These are phyloP conservation scores for Cyphellophora attinorum DNA, from an alignment of 2,329 filamentous ascomycete genomes.

Conservation along the genomic window DNA sequence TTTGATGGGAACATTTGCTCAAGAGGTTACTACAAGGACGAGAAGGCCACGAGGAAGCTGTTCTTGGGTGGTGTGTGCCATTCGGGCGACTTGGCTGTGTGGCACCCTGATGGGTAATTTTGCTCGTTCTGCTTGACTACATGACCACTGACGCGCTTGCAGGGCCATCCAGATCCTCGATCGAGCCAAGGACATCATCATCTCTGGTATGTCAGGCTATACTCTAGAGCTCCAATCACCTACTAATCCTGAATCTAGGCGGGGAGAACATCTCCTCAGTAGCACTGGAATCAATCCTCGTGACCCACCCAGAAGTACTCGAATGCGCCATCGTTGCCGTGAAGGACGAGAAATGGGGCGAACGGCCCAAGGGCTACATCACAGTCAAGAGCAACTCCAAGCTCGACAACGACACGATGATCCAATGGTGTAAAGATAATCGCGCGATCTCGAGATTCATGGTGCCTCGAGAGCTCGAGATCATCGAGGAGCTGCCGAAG, in stretches of 20 bases:
- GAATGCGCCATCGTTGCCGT: slow-evolving; percentile 88
- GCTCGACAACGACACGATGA: slow-evolving; percentile 58
- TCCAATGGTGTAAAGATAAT: slow-evolving; percentile 75
- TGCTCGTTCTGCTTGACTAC: no score
- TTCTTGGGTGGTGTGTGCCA: slow-evolving; percentile 81
- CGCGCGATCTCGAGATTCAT: slow-evolving; percentile 84
- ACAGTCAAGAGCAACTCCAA: slow-evolving; percentile 63
- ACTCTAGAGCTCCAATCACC: no score
- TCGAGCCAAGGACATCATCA: slow-evolving; percentile 95
- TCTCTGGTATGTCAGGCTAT: slow-evolving; percentile 55
- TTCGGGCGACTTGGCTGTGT: slow-evolving; percentile 85
- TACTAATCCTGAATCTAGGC: slow-evolving; percentile 45
- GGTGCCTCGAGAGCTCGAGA: slow-evolving; percentile 63
- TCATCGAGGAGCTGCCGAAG: slow-evolving; percentile 85
- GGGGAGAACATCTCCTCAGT: slow-evolving; percentile 96
- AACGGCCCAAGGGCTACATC: slow-evolving; percentile 88
- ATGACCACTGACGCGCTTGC: no score
- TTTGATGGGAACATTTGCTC: slow-evolving; percentile 88
- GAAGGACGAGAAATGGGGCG: slow-evolving; percentile 83
- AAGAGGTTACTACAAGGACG: slow-evolving; percentile 85
- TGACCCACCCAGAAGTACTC: slow-evolving; percentile 76
- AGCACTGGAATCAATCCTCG: slow-evolving; percentile 80
- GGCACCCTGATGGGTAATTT: slow-evolving; percentile 90
- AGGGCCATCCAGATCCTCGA: slow-evolving; percentile 84
- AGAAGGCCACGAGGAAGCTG: slow-evolving; percentile 73